phyloP scores from a whole-genome alignment of 306 rosid genomes.

The Castanea sativa region DNA sequence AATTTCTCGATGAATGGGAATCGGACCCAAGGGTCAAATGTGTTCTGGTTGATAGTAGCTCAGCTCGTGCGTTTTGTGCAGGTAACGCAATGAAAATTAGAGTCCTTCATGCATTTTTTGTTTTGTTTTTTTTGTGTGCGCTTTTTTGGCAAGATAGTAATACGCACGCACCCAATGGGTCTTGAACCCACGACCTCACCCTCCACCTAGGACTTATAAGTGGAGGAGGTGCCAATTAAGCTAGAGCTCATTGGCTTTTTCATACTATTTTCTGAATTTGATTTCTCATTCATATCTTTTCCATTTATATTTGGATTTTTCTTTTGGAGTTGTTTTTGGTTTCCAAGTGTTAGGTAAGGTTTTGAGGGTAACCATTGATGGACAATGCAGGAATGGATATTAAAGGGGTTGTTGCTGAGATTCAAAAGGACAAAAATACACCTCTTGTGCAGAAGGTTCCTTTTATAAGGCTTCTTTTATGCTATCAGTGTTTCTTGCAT shows the following conservation, averaged over 20 bases:
- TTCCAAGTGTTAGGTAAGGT: slow-evolving; percentile 44
- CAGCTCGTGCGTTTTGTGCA: slow-evolving; percentile 91
- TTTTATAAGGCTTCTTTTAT: slow-evolving; percentile 37
- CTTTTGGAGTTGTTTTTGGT: slow-evolving; percentile 30
- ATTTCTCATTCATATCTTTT: slow-evolving; percentile 9
- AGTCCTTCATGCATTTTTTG: neutral
- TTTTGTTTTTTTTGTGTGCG: neutral
- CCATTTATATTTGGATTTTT: slow-evolving; percentile 2
- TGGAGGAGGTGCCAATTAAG: too few relatives aligned
- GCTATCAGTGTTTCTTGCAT: slow-evolving; percentile 23
- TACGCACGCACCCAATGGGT: too few relatives aligned
- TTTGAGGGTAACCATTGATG: slow-evolving; percentile 66
- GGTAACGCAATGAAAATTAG: slow-evolving; percentile 45
- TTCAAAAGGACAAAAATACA: slow-evolving; percentile 87
- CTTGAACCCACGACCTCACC: too few relatives aligned
- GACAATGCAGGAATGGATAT: slow-evolving; percentile 98
- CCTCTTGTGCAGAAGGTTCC: slow-evolving; percentile 94
- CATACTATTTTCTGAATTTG: slow-evolving; percentile 1
- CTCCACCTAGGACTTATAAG: too few relatives aligned
- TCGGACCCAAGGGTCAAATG: slow-evolving; percentile 79
- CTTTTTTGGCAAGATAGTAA: too few relatives aligned
- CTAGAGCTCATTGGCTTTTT: neutral
- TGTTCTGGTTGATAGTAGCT: slow-evolving; percentile 82
- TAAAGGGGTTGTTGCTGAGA: slow-evolving; percentile 99
- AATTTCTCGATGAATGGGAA: slow-evolving; percentile 93